Conservation (phyloP, 208 protist species). For the Wallacemonas collosoma region DNA sequence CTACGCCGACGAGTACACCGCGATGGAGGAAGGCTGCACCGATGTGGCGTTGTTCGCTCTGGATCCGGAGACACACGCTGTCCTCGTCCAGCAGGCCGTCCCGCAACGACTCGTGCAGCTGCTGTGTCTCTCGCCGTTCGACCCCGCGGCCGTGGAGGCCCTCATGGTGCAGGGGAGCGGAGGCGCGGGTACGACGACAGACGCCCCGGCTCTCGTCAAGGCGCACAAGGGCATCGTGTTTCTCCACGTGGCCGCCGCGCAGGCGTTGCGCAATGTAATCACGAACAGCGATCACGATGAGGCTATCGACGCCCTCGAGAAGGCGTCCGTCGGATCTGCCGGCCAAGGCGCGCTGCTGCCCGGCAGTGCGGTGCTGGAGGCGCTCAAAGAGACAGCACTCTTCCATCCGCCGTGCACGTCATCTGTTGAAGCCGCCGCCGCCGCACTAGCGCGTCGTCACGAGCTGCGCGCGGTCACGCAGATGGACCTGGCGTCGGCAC, state of each 20-base stretch:
- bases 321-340: slow-evolving; percentile 1
- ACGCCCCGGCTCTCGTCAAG: not conserved
- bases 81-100: slow-evolving; percentile 39
- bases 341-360: not conserved
- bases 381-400: not conserved
- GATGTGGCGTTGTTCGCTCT: slow-evolving; percentile 54
- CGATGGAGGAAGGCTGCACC: slow-evolving; percentile 57
- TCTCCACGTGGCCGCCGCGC: slow-evolving; percentile 53
- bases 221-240: slow-evolving; percentile 46
- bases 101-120: slow-evolving; percentile 57
- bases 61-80: slow-evolving; percentile 35
- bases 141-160: not conserved
- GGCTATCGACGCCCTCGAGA: slow-evolving; percentile 49
- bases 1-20: slow-evolving; percentile 33
- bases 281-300: slow-evolving; percentile 63
- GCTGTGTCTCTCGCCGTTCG: slow-evolving; percentile 28
- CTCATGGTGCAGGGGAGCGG: not conserved
- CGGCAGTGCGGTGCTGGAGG: slow-evolving; percentile 1
- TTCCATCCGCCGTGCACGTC: not conserved
- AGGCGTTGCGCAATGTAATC: slow-evolving; percentile 63
- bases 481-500: slow-evolving; percentile 28
- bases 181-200: not conserved
- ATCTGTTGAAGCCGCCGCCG: not conserved
- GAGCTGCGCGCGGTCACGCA: slow-evolving; percentile 20
- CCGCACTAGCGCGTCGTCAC: slow-evolving; percentile 6